Evolutionary conservation across 1,139 yeast species (phyloP), one percentile per base, ranked within the genome.

Genomic region (Pichia terricola): DNA sequence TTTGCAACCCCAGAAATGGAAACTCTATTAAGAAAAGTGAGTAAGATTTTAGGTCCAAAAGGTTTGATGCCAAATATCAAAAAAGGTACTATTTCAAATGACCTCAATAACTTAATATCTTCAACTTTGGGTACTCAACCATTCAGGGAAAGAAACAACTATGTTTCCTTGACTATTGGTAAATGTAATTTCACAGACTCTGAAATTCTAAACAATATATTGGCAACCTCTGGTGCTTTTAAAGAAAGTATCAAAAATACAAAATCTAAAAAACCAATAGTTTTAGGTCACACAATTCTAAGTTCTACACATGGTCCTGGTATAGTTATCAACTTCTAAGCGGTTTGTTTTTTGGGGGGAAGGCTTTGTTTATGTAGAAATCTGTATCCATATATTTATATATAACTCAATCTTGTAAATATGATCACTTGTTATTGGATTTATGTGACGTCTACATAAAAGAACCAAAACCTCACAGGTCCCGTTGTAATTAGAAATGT

Each of bases 61-160:
- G 95, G 95, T 30, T 72, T 91, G 52, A 82, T 89, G 86, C 98
- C 98, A 41, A 73, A 76, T 40, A 77, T 76, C 22, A 89, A 88
- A 66, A 83, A 80, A 60, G 95, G 95, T 16, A 89, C 96, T 2
- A 94, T 91, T 22, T 71, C 86, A 1, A 77, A 75, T n/a, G 77
- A 86, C 53, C 65, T 86, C 35, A 68, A 65, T 31, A 62, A 64
- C 9, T 66, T 82, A 49, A 72, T 88, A 50, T 61, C 65, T 39
- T 66, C 69, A 27, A 77, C 79, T 43, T 67, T 77, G 40, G 94
- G 94, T 37, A 75, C 83, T 31, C 71, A 79, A 55, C 79, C 83
- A 59, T 70, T 88, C 72, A 79, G 85, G 72, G 82, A 94, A 63
- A 71, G 73, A 62, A 75, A 69, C 50, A 71, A 69, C 47, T 74